Evolutionary conservation across 2,329 filamentous ascomycete genomes (phyloP), one percentile per base, ranked within the genome.

Genomic region (Fusarium sp.): DNA sequence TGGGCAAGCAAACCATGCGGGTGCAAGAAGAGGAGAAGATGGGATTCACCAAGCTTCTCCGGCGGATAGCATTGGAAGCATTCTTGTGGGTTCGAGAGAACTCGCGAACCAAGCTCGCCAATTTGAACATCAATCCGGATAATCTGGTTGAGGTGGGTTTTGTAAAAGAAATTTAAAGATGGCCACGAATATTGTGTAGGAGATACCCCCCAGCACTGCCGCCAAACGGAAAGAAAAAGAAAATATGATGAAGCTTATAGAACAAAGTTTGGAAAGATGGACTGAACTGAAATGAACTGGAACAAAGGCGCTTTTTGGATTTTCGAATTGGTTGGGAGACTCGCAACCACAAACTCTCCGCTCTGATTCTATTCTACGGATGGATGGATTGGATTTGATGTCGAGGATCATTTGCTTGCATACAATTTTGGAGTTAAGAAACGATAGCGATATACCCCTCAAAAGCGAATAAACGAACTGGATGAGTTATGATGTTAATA

Each of bases 41-140:
- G 16, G 80, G 79, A 10, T 22, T 70, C 16, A 18, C 56, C n/a
- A 69, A 62, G 18, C 70, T 85, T 11, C 59, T 83, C 13, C 81
- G 87, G 14, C 82, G 79, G 45, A 59, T 84, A 2, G 51, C 88
- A 8, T 76, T 92, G 13, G 81, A 81, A 51, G 78, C 83, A 0
- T 92, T 91, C 67, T 77, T 92, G 63, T 92, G 89, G 82, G 83
- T 91, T 53, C 79, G 90, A 30, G 90, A 92, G 41, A 92, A 91
- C 70, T 88, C 87, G 14, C 80, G 90, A 54, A 85, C 87, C 3
- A 92, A 92, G 81, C 86, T 92, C 78, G 87, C 89, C 16, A 89
- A 89, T 71, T 77, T 92, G 61, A 71, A 77, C 42, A 76, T 77
- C 40, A 75, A 77, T 53, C 75, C 86, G 63, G 89, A 91, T 63